Evolutionary conservation across 176 grass and related monocot species (phyloP).

Genomic region (Phyllostachys edulis): DNA sequence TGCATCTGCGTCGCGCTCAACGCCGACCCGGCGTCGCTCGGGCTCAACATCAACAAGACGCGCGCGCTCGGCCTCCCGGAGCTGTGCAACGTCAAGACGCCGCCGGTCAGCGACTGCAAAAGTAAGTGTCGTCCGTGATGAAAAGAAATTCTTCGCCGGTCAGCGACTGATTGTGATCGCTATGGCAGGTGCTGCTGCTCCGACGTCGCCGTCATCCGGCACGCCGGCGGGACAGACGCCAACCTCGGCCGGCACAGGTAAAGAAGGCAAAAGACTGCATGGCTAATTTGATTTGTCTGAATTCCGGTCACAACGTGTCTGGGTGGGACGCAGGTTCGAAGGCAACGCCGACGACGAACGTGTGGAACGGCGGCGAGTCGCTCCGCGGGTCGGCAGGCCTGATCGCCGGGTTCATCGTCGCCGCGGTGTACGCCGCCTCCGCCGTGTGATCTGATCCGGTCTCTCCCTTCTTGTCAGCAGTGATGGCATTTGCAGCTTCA

Average conservation of each 20-base stretch:
- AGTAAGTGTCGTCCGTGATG: background rate
- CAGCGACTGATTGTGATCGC: background rate
- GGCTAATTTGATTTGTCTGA: background rate
- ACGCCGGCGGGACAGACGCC: background rate
- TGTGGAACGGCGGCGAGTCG: background rate
- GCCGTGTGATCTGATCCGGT: conserved; percentile 15
- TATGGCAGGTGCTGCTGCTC: background rate
- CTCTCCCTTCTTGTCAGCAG: background rate
- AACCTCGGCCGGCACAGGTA: conserved; percentile 13
- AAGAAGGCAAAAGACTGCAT: background rate
- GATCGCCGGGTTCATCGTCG: background rate
- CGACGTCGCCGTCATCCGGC: background rate
- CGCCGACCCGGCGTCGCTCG: conserved; percentile 48
- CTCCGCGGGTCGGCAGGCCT: background rate
- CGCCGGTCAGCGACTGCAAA: conserved; percentile 57
- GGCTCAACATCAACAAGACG: conserved; percentile 69
- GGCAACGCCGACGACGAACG: conserved; percentile 16
- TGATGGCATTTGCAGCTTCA: background rate
- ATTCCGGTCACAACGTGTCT: background rate
- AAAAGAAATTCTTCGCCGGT: background rate
- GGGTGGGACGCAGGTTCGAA: conserved; percentile 19
- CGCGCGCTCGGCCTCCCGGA: conserved; percentile 55
- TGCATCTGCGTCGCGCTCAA: conserved; percentile 71
- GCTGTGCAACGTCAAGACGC: conserved; percentile 67
- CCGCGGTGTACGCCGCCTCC: conserved; percentile 11